A percentile compares a stretch with the other conserved stretches of the same genome.
Conservation (phyloP, 1,284 basidiomycete genomes). For the Cutaneotrichosporon sp. region DNA sequence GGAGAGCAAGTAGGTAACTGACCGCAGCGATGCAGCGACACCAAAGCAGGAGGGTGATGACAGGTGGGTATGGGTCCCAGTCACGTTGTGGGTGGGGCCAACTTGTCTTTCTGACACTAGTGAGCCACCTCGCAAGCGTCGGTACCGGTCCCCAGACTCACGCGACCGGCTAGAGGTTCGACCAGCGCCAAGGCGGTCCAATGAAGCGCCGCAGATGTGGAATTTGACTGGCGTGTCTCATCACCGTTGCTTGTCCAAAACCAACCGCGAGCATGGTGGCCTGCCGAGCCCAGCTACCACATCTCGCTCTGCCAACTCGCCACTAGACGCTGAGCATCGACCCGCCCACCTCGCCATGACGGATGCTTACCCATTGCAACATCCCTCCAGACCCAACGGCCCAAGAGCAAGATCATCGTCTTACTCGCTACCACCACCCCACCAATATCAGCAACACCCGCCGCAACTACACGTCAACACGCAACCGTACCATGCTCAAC, state of each 20-base stretch:
- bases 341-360: neutral
- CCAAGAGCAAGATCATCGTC: neutral
- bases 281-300: neutral
- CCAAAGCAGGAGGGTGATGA: neutral
- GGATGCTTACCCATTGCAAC: neutral
- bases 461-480: neutral
- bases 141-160: neutral
- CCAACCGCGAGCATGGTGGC: neutral
- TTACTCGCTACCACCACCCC: neutral
- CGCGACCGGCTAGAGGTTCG: neutral
- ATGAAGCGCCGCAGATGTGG: neutral
- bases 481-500: neutral
- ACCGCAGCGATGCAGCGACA: neutral
- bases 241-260: neutral
- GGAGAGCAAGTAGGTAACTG: neutral
- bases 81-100: neutral
- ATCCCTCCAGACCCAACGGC: neutral
- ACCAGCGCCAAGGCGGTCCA: neutral
- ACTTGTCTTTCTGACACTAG: neutral
- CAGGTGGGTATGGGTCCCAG: constrained; percentile 3
- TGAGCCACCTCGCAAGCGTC: constrained; percentile 4
- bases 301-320: neutral
- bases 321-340: neutral
- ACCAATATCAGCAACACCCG: neutral
- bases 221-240: neutral